Conservation (phyloP, 176 grass and related monocot genomes). For the Miscanthus lutarioriparius region DNA sequence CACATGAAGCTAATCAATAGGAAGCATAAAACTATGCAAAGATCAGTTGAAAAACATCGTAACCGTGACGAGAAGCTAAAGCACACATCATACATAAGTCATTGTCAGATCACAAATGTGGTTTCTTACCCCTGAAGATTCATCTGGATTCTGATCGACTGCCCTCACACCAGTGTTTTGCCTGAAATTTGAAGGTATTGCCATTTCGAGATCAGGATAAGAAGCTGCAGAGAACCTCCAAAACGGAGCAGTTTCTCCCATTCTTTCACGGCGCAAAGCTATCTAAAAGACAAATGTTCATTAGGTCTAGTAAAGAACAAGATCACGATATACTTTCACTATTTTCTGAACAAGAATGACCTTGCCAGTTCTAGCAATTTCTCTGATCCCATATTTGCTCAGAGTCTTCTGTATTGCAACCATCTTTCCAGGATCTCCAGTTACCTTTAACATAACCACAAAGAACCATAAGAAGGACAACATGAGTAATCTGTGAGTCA, state of each 20-base stretch:
- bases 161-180: neutral
- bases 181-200: slow-evolving; percentile 1
- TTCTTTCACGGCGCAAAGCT: slow-evolving; percentile 17
- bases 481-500: slow-evolving; percentile 1
- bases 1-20: neutral
- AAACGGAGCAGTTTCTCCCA: slow-evolving; percentile 25
- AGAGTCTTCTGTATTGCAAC: slow-evolving; percentile 57
- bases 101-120: neutral
- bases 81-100: neutral
- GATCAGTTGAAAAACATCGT: neutral
- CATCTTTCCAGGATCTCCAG: slow-evolving; percentile 81
- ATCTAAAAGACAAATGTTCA: neutral
- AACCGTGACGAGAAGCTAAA: neutral
- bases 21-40: neutral
- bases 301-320: slow-evolving; percentile 7
- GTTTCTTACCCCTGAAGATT: slow-evolving; percentile 29
- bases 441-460: slow-evolving; percentile 45
- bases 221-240: slow-evolving; percentile 12
- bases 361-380: slow-evolving; percentile 86
- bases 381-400: slow-evolving; percentile 71
- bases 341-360: slow-evolving; percentile 40
- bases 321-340: neutral
- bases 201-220: slow-evolving; percentile 16
- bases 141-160: neutral
- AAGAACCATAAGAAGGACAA: neutral